These are phyloP conservation scores for Termitomyces sp. DNA, from an alignment of 1,284 basidiomycete species.

Conservation along the genomic window DNA sequence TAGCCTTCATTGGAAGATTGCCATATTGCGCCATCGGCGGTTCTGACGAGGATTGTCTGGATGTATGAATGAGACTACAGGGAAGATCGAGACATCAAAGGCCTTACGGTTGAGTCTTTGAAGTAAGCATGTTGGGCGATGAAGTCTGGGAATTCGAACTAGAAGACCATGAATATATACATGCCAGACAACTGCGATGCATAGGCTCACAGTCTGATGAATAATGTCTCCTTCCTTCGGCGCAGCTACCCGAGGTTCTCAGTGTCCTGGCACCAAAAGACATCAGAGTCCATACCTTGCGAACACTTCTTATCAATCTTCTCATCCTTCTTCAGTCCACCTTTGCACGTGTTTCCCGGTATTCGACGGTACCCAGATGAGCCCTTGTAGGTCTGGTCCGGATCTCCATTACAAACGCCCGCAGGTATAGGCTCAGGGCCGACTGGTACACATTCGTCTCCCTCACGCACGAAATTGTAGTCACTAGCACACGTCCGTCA, in stretches of 20 bases:
- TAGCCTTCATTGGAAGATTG: conserved; percentile 95
- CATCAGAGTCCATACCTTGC: conserved; percentile 41
- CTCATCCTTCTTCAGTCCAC: conserved; percentile 67
- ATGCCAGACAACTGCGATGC: neutral
- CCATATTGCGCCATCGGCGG: conserved; percentile 78
- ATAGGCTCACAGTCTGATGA: conserved; percentile 55
- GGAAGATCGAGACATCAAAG: neutral
- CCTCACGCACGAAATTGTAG: conserved; percentile 80
- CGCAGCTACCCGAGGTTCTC: conserved; percentile 43
- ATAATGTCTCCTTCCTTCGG: conserved; percentile 70
- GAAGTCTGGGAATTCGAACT: conserved; percentile 71
- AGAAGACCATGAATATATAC: conserved; percentile 7
- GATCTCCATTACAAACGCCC: conserved; percentile 60
- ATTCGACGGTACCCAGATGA: conserved; percentile 92
- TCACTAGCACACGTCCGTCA: conserved; percentile 50
- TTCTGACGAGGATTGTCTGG: conserved; percentile 80
- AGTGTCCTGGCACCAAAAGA: neutral
- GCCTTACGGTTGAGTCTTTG: conserved; percentile 58
- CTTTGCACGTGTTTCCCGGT: conserved; percentile 86
- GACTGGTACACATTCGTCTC: conserved; percentile 69
- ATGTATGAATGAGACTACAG: neutral
- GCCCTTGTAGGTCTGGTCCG: conserved; percentile 70
- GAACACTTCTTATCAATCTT: conserved; percentile 72
- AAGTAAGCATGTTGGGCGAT: conserved; percentile 86
- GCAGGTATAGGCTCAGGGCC: conserved; percentile 85